A percentile compares a stretch with the other conserved stretches of the same genome.
These are phyloP conservation scores for Symmetrospora coprosmae DNA, from an alignment of 768 basidiomycete genomes.

Conservation along the genomic window DNA sequence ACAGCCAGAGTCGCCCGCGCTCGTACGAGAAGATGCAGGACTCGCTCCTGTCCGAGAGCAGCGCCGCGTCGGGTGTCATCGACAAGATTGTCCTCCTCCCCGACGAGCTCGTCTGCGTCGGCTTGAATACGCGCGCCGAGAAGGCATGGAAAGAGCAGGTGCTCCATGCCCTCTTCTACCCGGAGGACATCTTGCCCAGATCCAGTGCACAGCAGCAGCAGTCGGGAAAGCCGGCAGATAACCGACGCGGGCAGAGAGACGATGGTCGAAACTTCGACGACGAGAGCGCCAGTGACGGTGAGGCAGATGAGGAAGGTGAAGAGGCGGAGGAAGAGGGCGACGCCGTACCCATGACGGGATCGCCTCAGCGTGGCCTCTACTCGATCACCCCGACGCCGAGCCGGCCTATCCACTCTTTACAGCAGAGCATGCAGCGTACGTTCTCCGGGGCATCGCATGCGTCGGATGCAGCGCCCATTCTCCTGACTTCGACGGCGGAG, in stretches of 20 bases:
- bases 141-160: slow-evolving; percentile 65
- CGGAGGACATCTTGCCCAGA: slow-evolving; percentile 44
- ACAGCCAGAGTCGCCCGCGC: background rate
- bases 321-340: too few relatives aligned
- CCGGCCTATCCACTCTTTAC: background rate
- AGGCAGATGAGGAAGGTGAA: too few relatives aligned
- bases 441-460: background rate
- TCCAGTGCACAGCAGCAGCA: too few relatives aligned
- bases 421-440: background rate
- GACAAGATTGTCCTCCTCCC: slow-evolving; percentile 49
- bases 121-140: slow-evolving; percentile 53
- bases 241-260: background rate
- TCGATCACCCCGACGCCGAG: slow-evolving; percentile 12
- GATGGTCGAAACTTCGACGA: too few relatives aligned
- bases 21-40: slow-evolving; percentile 22
- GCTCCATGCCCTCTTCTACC: slow-evolving; percentile 60
- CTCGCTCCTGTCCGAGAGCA: slow-evolving; percentile 1
- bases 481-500: background rate
- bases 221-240: background rate
- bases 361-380: background rate
- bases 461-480: background rate
- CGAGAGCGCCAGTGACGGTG: too few relatives aligned
- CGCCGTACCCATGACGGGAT: too few relatives aligned
- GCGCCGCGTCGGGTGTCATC: background rate
- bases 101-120: slow-evolving; percentile 64